These are phyloP conservation scores for Magnolia sinica DNA, from an alignment of 164 flowering plant genomes.

Conservation along the genomic window DNA sequence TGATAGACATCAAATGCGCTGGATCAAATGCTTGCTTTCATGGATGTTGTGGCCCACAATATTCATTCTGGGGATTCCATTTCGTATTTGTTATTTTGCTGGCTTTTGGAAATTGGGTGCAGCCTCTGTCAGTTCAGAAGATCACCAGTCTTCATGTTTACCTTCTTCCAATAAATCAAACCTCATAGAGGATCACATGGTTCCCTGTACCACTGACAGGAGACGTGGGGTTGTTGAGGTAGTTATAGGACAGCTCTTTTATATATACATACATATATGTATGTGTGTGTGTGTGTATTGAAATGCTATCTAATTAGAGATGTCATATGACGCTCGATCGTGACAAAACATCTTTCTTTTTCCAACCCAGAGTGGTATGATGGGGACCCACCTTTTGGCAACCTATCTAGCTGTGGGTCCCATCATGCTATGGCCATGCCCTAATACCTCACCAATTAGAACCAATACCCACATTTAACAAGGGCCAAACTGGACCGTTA, in stretches of 20 bases:
- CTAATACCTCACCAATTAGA: no score
- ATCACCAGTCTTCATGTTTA: conserved; percentile 20
- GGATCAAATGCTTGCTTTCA: conserved; percentile 48
- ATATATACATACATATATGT: neutral
- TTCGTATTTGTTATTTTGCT: conserved; percentile 31
- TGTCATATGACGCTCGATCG: neutral
- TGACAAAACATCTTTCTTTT: neutral
- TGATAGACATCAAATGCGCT: conserved; percentile 39
- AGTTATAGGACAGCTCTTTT: neutral
- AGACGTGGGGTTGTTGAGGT: conserved; percentile 99
- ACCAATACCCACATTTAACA: neutral
- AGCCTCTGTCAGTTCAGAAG: conserved; percentile 23
- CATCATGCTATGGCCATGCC: no score
- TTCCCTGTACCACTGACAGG: conserved; percentile 76
- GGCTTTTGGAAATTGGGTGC: conserved; percentile 25
- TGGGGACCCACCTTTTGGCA: neutral
- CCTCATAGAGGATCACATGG: conserved; percentile 57
- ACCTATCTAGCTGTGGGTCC: neutral
- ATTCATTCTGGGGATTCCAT: conserved; percentile 54
- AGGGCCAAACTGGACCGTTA: neutral
- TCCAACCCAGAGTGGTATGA: neutral
- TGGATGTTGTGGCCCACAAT: conserved; percentile 68
- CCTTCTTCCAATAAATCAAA: conserved; percentile 35
- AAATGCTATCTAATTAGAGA: neutral
- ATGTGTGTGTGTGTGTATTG: neutral